Conservation (phyloP, 1,284 basidiomycete species). For the Marasmius fiardii region DNA sequence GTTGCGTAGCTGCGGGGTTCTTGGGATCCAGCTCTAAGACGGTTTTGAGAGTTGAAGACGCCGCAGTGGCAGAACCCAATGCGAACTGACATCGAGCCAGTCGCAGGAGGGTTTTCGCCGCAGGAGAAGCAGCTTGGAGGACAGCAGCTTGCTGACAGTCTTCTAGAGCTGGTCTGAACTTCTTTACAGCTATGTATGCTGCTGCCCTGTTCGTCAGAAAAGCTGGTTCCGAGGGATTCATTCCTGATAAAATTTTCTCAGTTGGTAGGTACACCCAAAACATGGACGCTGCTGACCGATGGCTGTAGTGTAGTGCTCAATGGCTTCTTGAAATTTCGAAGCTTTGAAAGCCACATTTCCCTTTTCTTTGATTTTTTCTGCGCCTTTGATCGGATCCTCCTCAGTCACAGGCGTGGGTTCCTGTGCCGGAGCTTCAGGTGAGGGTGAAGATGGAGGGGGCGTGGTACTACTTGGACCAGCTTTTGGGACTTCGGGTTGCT, state of each 20-base stretch:
- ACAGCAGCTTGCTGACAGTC: constrained; percentile 77
- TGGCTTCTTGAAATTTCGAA: constrained; percentile 64
- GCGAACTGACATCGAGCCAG: constrained; percentile 80
- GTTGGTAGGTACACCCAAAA: not conserved
- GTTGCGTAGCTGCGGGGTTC: constrained; percentile 53
- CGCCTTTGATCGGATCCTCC: constrained; percentile 32
- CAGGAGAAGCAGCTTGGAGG: constrained; percentile 54
- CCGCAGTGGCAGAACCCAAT: constrained; percentile 63
- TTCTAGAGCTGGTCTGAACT: constrained; percentile 67
- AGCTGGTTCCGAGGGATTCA: constrained; percentile 67
- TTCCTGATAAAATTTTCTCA: constrained; percentile 39
- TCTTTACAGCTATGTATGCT: constrained; percentile 79
- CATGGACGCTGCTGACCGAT: constrained; percentile 42
- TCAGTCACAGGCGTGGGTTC: constrained; percentile 18
- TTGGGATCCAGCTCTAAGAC: constrained; percentile 54
- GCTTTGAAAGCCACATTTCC: constrained; percentile 77
- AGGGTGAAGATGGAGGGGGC: constrained; percentile 1
- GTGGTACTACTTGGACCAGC: constrained; percentile 2
- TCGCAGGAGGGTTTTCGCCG: constrained; percentile 71
- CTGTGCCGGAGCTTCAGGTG: constrained; percentile 18
- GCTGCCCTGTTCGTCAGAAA: constrained; percentile 87
- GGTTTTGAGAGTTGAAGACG: constrained; percentile 57
- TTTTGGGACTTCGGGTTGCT: not conserved
- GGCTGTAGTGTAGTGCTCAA: constrained; percentile 77
- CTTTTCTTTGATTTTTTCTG: constrained; percentile 67